Evolutionary conservation across 202 grass and related monocot species (phyloP), one percentile per base, ranked within the genome.

Genomic region (Schoenoplectus tabernaemontani): DNA sequence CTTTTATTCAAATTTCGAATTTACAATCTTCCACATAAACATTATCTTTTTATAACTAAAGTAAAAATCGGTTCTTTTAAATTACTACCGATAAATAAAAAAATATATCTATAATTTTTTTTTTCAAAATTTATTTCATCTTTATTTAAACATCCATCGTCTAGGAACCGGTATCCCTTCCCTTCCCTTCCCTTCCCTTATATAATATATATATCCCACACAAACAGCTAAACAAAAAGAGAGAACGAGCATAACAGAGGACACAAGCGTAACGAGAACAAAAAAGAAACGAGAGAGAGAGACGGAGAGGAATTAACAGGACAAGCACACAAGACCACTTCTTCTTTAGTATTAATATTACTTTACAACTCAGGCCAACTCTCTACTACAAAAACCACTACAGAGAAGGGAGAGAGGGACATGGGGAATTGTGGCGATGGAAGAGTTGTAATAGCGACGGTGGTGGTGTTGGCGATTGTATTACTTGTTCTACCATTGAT

Each of bases 401-500:
- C 3, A 56, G 0, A 56, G 30, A 32, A 76, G 28, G 57, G 15
- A 77, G 15, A 22, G 43, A 86, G 68, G 54, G 77, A 3, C 81
- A 91, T 82, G 86, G 86, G 0, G 10, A 81, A 84, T 81, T 82
- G 64, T 4, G 16, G 10, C 46, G 65, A 41, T 11, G 77, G 39
- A 30, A 26, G 30, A 32, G 16, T 75, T 6, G 42, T 66, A 20
- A 33, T 86, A 69, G 30, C 83, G 77, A 8, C 81, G 48, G 1
- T 88, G 84, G 53, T 87, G 73, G 76, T 20, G 13, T 67, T 82
- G 10, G 41, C 82, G 5, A 37, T 32, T 3, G 34, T 66, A 62
- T 83, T 96, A 74, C 84, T 96, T 5, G 81, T 87, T 57, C 82
- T 92, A 24, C 93, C 93, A 12, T 44, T 96, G 75, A 78, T 89